These are phyloP conservation scores for Kwoniella shandongensis DNA, from an alignment of 768 basidiomycete species.

Conservation along the genomic window DNA sequence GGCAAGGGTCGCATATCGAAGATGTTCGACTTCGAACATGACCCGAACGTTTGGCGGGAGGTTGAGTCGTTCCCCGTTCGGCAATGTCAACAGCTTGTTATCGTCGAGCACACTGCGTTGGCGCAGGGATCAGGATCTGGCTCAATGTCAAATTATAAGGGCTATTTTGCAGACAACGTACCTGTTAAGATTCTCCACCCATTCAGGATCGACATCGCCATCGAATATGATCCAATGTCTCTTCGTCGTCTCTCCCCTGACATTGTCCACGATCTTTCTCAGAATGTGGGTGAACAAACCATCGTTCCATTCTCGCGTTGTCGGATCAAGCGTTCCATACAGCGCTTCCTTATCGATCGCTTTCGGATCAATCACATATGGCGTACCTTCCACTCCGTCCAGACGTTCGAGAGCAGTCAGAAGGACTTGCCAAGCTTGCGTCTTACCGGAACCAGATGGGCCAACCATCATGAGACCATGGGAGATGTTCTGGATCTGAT, in stretches of 20 bases:
- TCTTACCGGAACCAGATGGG: conserved; percentile 94
- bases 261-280: conserved; percentile 96
- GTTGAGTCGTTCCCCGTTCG: conserved; percentile 96
- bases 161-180: too few relatives aligned
- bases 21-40: conserved; percentile 99
- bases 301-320: conserved; percentile 98
- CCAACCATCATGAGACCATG: conserved; percentile 99
- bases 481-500: conserved; percentile 99
- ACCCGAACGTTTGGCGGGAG: conserved; percentile 95
- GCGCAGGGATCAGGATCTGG: too few relatives aligned
- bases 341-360: conserved; percentile 98
- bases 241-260: conserved; percentile 93
- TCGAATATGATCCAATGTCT: conserved; percentile 99
- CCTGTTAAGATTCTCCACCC: conserved; percentile 99
- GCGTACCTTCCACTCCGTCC: conserved; percentile 85
- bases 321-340: conserved; percentile 94
- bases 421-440: conserved; percentile 93
- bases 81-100: conserved; percentile 93
- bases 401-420: conserved; percentile 84
- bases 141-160: too few relatives aligned
- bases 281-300: conserved; percentile 96
- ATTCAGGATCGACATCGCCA: conserved; percentile 98
- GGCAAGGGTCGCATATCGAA: conserved; percentile 93
- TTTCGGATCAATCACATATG: conserved; percentile 98
- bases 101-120: conserved; percentile 98